phyloP scores from a whole-genome alignment of 148 eudicot species.

The Nepenthes gracilis region DNA sequence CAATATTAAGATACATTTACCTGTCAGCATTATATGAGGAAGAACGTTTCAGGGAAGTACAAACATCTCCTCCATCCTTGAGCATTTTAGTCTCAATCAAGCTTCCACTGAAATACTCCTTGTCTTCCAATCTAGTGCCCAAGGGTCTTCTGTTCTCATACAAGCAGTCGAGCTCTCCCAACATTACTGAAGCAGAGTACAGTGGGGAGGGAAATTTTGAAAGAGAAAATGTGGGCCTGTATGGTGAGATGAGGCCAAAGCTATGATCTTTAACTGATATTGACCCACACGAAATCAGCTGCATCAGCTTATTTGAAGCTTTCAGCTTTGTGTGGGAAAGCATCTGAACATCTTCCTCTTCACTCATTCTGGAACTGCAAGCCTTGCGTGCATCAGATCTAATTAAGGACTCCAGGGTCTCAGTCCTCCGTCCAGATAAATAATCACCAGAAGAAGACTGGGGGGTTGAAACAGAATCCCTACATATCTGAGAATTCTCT shows the following conservation, averaged over 20 bases:
- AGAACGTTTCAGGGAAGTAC: constrained; percentile 53
- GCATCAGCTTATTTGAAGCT: constrained; percentile 74
- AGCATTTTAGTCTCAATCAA: constrained; percentile 62
- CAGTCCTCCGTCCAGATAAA: constrained; percentile 63
- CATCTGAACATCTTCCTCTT: constrained; percentile 28
- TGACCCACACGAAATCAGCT: constrained; percentile 91
- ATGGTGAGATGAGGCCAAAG: constrained; percentile 66
- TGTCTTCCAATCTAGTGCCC: constrained; percentile 66
- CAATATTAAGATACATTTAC: constrained; percentile 17
- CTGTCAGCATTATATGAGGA: constrained; percentile 78
- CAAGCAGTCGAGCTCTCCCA: constrained; percentile 79
- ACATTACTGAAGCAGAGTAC: constrained; percentile 65
- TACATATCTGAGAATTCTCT: constrained; percentile 22
- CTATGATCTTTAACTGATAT: constrained; percentile 84
- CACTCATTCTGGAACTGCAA: constrained; percentile 48
- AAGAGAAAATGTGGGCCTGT: constrained; percentile 57
- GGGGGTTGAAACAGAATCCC: constrained; percentile 41
- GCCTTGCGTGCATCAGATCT: constrained; percentile 73
- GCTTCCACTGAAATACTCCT: constrained; percentile 94
- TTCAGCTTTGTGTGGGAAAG: constrained; percentile 45
- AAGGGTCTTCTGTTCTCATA: constrained; percentile 53
- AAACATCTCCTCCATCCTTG: constrained; percentile 33
- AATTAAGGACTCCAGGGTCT: constrained; percentile 77
- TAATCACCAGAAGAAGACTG: constrained; percentile 55
- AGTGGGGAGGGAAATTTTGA: constrained; percentile 74